Conservation (phyloP, 164 flowering plant species). For the Macadamia tetraphylla region DNA sequence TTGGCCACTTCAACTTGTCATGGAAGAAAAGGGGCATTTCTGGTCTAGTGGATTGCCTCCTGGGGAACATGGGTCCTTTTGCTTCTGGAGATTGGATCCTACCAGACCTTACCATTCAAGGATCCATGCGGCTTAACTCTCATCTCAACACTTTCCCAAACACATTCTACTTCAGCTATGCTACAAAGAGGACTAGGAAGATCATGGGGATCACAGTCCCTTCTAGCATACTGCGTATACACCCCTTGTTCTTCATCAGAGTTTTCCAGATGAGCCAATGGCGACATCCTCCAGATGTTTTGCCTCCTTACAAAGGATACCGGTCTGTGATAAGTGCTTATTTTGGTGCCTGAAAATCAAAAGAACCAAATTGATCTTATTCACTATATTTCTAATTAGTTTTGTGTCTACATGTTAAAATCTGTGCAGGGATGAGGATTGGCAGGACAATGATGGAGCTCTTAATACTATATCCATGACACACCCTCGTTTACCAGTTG, state of each 20-base stretch:
- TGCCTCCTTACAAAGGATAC: conserved; percentile 91
- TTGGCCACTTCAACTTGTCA: conserved; percentile 68
- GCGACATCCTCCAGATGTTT: conserved; percentile 63
- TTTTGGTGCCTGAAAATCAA: background rate
- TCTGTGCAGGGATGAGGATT: conserved; percentile 81
- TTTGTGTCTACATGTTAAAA: background rate
- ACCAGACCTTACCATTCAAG: conserved; percentile 83
- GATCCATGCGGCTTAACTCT: conserved; percentile 58
- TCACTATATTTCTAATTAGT: background rate
- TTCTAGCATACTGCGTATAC: conserved; percentile 65
- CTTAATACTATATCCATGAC: conserved; percentile 96
- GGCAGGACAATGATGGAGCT: conserved; percentile 99
- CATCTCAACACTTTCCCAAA: conserved; percentile 68
- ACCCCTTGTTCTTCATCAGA: conserved; percentile 77
- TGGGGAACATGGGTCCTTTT: conserved; percentile 67
- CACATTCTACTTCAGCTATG: conserved; percentile 95
- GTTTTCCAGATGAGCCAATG: conserved; percentile 89
- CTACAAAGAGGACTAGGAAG: conserved; percentile 71
- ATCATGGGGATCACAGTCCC: conserved; percentile 77
- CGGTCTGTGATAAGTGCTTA: conserved; percentile 40
- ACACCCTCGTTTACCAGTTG: conserved; percentile 82
- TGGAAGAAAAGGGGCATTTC: conserved; percentile 54
- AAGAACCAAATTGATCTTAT: background rate
- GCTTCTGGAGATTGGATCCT: conserved; percentile 80
- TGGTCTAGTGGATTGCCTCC: conserved; percentile 58